A percentile compares a stretch with the other conserved stretches of the same genome.
These are phyloP conservation scores for Nosema granulosis DNA, from an alignment of 371 early-diverging fungal genomes.

Conservation along the genomic window DNA sequence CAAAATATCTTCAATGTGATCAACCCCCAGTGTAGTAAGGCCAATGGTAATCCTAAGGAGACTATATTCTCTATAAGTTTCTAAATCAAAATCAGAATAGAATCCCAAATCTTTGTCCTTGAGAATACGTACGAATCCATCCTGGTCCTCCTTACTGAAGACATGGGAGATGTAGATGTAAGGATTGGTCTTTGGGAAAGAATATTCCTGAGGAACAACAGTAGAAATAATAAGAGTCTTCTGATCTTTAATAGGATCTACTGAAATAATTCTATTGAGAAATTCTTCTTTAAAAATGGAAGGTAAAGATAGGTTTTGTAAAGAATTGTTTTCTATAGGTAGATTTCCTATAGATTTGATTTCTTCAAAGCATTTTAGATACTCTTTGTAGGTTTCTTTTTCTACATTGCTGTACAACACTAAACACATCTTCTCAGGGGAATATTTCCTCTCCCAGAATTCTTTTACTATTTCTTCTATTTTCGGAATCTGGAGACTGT, in stretches of 20 bases:
- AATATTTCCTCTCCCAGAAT: slow-evolving; percentile 58
- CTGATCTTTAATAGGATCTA: slow-evolving; percentile 50
- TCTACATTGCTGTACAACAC: slow-evolving; percentile 57
- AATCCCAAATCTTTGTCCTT: slow-evolving; percentile 47
- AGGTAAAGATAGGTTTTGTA: background rate
- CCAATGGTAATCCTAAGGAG: slow-evolving; percentile 39
- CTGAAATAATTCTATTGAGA: slow-evolving; percentile 43
- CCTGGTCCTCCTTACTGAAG: slow-evolving; percentile 40
- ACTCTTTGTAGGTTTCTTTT: slow-evolving; percentile 43
- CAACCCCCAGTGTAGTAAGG: slow-evolving; percentile 36
- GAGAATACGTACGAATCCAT: slow-evolving; percentile 40
- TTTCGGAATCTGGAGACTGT: slow-evolving; percentile 48
- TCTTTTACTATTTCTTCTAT: slow-evolving; percentile 49
- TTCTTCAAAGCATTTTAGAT: slow-evolving; percentile 31
- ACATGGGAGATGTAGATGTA: slow-evolving; percentile 41
- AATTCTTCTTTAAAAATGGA: slow-evolving; percentile 33
- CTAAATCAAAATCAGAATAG: slow-evolving; percentile 22
- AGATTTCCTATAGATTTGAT: background rate
- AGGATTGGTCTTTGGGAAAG: slow-evolving; percentile 48
- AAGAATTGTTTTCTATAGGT: background rate
- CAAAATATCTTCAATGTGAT: slow-evolving; percentile 14
- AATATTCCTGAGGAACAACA: slow-evolving; percentile 28
- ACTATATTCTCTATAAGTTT: slow-evolving; percentile 30
- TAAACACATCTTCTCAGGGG: slow-evolving; percentile 53
- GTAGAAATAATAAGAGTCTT: slow-evolving; percentile 46